phyloP scores from a whole-genome alignment of 1,284 basidiomycete genomes.

The Sparassis latifolia region DNA sequence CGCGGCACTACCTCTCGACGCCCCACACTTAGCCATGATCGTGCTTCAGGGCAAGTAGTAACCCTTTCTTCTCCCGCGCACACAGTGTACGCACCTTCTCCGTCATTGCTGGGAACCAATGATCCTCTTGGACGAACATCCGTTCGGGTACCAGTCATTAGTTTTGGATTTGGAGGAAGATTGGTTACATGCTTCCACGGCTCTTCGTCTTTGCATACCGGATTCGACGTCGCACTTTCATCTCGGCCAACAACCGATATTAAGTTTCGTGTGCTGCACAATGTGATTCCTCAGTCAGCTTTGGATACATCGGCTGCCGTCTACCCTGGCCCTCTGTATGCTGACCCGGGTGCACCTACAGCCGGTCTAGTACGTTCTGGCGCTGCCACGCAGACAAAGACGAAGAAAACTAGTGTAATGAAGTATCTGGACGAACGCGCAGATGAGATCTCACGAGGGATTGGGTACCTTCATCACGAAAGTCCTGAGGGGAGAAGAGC shows the following conservation, averaged over 20 bases:
- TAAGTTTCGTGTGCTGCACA: constrained; percentile 60
- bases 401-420: constrained; percentile 75
- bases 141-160: constrained; percentile 71
- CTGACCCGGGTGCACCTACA: constrained; percentile 64
- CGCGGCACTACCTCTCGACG: constrained; percentile 4
- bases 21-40: constrained; percentile 10
- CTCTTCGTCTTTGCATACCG: constrained; percentile 56
- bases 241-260: constrained; percentile 67
- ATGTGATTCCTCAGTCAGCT: constrained; percentile 62
- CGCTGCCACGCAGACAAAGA: constrained; percentile 60
- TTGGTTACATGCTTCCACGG: constrained; percentile 84
- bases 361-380: constrained; percentile 66
- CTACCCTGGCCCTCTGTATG: constrained; percentile 84
- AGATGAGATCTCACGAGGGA: constrained; percentile 71
- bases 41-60: constrained; percentile 34
- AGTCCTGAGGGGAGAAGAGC: constrained; percentile 50
- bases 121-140: constrained; percentile 77
- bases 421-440: constrained; percentile 73
- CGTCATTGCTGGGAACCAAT: constrained; percentile 73
- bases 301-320: constrained; percentile 48
- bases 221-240: constrained; percentile 72
- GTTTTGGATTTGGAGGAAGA: constrained; percentile 87
- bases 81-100: constrained; percentile 65
- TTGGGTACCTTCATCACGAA: constrained; percentile 62
- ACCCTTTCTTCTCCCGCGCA: constrained; percentile 37